phyloP scores from a whole-genome alignment of 331 rosid species.

The Malus hybrid region DNA sequence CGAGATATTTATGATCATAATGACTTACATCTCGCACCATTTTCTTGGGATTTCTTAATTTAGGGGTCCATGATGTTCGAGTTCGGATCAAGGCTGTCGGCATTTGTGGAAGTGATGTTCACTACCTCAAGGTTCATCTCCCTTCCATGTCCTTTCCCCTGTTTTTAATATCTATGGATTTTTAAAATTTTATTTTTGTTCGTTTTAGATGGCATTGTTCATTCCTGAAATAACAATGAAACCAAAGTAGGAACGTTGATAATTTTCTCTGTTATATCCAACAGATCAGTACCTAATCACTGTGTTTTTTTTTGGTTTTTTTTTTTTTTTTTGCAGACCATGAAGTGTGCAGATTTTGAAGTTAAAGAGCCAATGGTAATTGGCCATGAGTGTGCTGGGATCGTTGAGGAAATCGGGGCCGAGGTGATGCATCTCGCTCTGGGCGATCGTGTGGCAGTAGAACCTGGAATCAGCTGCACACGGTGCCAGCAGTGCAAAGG shows the following conservation, averaged over 20 bases:
- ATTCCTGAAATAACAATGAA: no score
- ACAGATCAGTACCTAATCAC: no score
- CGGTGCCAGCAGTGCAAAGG: conserved; percentile 57
- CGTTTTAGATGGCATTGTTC: no score
- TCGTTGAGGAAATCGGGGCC: conserved; percentile 68
- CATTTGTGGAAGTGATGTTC: conserved; percentile 91
- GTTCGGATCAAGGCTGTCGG: conserved; percentile 83
- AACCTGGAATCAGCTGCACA: conserved; percentile 84
- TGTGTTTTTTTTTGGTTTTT: no score
- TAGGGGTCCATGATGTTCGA: conserved; percentile 72
- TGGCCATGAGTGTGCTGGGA: conserved; percentile 92
- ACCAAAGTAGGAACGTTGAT: no score
- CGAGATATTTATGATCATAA: neutral
- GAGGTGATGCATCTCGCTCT: conserved; percentile 40
- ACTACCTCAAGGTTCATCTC: conserved; percentile 39
- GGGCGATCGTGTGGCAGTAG: conserved; percentile 77
- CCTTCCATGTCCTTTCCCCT: no score
- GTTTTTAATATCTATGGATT: no score
- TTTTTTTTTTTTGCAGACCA: conserved; percentile 9
- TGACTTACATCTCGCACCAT: neutral
- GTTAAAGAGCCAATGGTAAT: conserved; percentile 86
- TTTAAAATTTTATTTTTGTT: no score
- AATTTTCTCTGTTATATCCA: no score
- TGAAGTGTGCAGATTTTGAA: conserved; percentile 62
- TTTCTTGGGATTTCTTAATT: neutral